Evolutionary conservation across 371 early-diverging fungal species (phyloP).

Genomic region (Lichtheimia ornata): DNA sequence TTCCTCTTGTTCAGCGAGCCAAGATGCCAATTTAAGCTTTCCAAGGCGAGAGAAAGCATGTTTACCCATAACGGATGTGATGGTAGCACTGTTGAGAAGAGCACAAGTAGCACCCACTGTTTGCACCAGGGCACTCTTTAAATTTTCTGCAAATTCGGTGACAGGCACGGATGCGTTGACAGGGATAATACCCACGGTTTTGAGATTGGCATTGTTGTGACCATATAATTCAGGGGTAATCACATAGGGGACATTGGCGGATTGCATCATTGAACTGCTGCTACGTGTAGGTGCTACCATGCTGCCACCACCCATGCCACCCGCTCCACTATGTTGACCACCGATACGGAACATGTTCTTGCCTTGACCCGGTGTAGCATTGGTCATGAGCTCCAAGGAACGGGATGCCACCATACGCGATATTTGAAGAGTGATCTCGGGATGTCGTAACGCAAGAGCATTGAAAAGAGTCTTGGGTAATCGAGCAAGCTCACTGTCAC

Average conservation of each 20-base stretch:
- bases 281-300: slow-evolving; percentile 5
- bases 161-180: slow-evolving; percentile 84
- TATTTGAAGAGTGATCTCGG: slow-evolving; percentile 90
- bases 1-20: slow-evolving; percentile 95
- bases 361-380: slow-evolving; percentile 21
- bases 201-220: slow-evolving; percentile 86
- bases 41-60: slow-evolving; percentile 93
- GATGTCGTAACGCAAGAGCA: slow-evolving; percentile 85
- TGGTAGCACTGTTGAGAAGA: slow-evolving; percentile 78
- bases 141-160: slow-evolving; percentile 82
- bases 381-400: slow-evolving; percentile 51
- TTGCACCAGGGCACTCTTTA: slow-evolving; percentile 74
- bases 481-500: slow-evolving; percentile 94
- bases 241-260: not conserved
- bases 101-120: slow-evolving; percentile 74
- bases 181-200: slow-evolving; percentile 92
- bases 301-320: slow-evolving; percentile 2
- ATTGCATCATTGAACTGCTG: not conserved
- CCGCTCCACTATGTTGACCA: not conserved
- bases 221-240: slow-evolving; percentile 53
- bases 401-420: slow-evolving; percentile 89
- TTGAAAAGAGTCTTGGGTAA: slow-evolving; percentile 95
- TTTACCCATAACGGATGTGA: slow-evolving; percentile 82
- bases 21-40: slow-evolving; percentile 85
- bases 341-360: slow-evolving; percentile 5